Base-by-base conservation (phyloP, 352 stramenopile species). In the Phytophthora nicotianae region DNA sequence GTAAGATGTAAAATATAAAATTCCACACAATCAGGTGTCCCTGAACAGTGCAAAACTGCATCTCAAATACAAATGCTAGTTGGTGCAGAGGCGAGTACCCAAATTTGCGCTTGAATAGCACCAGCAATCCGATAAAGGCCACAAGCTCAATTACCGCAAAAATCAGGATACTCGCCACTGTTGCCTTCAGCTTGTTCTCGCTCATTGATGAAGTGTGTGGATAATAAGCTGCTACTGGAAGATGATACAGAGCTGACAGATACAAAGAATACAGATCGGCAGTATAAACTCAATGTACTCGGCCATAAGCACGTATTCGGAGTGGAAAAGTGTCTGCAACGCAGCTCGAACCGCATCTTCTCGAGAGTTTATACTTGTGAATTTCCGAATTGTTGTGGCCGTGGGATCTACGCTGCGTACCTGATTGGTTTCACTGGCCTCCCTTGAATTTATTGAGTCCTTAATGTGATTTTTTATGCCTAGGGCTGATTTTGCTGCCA, bases 41-140 rank as follows among this genome's bases (percentile, higher is more conserved):
- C 14, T 38, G 32, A 38, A 38, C 32, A 13, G 1, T 13, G 14
- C 14, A 16, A 38, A 4, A 16, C 32, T 38, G 32, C 32, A 16
- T 75, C 61, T 84, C 73, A 0, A 85, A 60, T 20, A 85, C 73
- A 46, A 85, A 82, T 1, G 66, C 73, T 5, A 85, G 42, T 26
- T 72, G 56, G 27, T 77, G 72, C 3, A 68, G 5, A 5, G 62
- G 55, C 3, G 58, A 65, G 35, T 67, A 74, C 1, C 52, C 61
- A n/a, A 82, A 58, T 41, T 38, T 50, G 2, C 48, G 24, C 24
- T 65, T 56, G 8, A 77, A 32, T 8, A 64, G 37, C 3, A 62
- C 2, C 16, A 62, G 29, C 13, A 65, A 13, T 7, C 23, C 48
- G 0, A 49, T 16, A 11, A 70, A 70, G 5, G 62, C 65, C 8